phyloP scores from a whole-genome alignment of 1,284 basidiomycete species.

The Wallemia hederae region DNA sequence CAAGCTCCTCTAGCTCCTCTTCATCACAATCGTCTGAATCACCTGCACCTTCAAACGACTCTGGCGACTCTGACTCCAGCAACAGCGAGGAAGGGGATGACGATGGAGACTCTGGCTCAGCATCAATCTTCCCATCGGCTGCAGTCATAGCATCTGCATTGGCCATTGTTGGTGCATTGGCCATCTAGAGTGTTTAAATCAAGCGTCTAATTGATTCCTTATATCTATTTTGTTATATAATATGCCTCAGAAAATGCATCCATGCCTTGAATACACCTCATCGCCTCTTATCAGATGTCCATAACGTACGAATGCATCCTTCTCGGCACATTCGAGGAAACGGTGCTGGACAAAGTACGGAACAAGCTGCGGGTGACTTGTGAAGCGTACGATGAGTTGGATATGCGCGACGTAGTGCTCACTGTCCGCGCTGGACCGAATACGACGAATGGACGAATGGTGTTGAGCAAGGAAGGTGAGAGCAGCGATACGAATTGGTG shows the following conservation, averaged over 20 bases:
- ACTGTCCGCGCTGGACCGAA: background rate
- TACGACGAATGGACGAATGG: background rate
- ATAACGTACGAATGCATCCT: background rate
- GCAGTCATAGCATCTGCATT: background rate
- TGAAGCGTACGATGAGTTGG: background rate
- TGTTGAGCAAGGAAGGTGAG: background rate
- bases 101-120: background rate
- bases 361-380: background rate
- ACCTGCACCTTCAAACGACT: no score
- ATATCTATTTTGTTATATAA: no score
- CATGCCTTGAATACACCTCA: background rate
- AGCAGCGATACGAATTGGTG: no score
- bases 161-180: background rate
- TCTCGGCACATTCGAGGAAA: background rate
- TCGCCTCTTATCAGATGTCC: background rate
- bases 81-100: background rate
- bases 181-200: background rate
- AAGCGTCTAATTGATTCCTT: no score
- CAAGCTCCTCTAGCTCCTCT: background rate
- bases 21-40: background rate
- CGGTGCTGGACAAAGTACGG: background rate
- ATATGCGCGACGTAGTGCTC: background rate
- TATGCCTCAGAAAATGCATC: no score
- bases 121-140: background rate
- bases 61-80: no score